A percentile compares a stretch with the other conserved stretches of the same genome.
phyloP scores from a whole-genome alignment of 2,329 filamentous ascomycete species.

The Hawksworthiomyces lignivorus region DNA sequence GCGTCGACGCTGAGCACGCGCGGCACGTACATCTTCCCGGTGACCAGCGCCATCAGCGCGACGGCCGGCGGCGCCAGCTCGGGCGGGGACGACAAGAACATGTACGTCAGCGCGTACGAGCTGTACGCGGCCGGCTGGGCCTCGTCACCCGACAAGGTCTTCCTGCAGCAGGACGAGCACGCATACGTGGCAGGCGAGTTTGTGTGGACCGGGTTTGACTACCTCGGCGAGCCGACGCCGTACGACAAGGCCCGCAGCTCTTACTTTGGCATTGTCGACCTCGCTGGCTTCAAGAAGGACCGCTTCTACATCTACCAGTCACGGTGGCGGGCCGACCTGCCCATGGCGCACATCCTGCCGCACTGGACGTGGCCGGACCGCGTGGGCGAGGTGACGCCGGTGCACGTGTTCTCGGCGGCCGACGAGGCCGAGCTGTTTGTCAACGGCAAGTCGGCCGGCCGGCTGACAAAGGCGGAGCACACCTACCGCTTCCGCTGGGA shows the following conservation, averaged over 20 bases:
- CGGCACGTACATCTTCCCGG: slow-evolving; percentile 46
- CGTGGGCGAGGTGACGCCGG: slow-evolving; percentile 39
- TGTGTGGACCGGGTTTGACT: slow-evolving; percentile 25
- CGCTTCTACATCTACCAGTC: slow-evolving; percentile 48
- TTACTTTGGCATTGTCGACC: slow-evolving; percentile 50
- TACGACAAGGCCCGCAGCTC: slow-evolving; percentile 39
- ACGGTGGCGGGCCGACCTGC: slow-evolving; percentile 40
- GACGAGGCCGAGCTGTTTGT: slow-evolving; percentile 49
- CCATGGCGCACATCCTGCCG: slow-evolving; percentile 44
- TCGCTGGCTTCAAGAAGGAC: slow-evolving; percentile 51
- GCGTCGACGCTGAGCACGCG: slow-evolving; percentile 40
- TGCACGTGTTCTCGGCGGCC: slow-evolving; percentile 44
- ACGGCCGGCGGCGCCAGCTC: slow-evolving; percentile 27
- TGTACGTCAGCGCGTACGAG: slow-evolving; percentile 42
- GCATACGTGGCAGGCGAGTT: slow-evolving; percentile 42
- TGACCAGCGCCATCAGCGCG: slow-evolving; percentile 25
- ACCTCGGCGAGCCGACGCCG: slow-evolving; percentile 23
- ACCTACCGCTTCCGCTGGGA: slow-evolving; percentile 49
- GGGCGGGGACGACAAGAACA: slow-evolving; percentile 29
- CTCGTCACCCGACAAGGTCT: slow-evolving; percentile 46
- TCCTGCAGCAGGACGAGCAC: slow-evolving; percentile 37
- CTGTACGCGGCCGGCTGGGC: slow-evolving; percentile 40
- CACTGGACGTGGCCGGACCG: slow-evolving; percentile 48
- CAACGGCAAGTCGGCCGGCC: slow-evolving; percentile 39
- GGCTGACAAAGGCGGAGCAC: slow-evolving; percentile 22